Conservation (phyloP, 345 rosid genomes). For the Cardiospermum halicacabum region DNA sequence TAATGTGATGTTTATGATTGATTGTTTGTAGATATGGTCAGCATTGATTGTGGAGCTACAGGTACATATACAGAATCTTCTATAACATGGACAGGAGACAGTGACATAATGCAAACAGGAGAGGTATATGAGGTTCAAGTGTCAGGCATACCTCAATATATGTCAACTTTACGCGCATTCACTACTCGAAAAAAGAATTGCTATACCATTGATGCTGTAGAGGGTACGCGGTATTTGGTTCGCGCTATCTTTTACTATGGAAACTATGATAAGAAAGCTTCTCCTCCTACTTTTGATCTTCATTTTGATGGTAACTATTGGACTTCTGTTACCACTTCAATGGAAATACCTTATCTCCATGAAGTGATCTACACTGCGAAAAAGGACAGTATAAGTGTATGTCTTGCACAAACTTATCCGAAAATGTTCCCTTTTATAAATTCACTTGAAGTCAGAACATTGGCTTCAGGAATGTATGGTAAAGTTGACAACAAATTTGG, state of each 20-base stretch:
- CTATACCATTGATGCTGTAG: constrained; percentile 16
- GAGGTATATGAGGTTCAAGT: constrained; percentile 12
- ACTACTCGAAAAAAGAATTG: constrained; percentile 27
- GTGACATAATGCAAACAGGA: constrained; percentile 16
- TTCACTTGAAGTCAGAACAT: constrained; percentile 27
- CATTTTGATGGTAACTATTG: constrained; percentile 35
- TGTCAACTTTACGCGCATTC: constrained; percentile 31
- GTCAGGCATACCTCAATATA: neutral
- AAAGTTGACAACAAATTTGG: constrained; percentile 14
- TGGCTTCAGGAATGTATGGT: constrained; percentile 24
- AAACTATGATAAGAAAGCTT: constrained; percentile 31
- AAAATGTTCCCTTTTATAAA: constrained; percentile 30
- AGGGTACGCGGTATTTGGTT: constrained; percentile 17
- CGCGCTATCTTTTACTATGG: constrained; percentile 34
- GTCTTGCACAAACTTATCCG: constrained; percentile 28
- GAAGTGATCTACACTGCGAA: constrained; percentile 27
- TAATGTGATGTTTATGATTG: too few relatives aligned
- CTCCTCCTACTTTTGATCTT: constrained; percentile 33
- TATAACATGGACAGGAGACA: constrained; percentile 28
- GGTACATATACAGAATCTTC: neutral
- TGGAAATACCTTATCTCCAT: constrained; percentile 8
- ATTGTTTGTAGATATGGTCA: constrained; percentile 2
- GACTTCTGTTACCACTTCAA: constrained; percentile 26
- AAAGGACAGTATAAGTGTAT: constrained; percentile 20
- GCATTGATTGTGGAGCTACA: constrained; percentile 33